Evolutionary conservation across 2,329 filamentous ascomycete genomes (phyloP).

Genomic region (Paraconiothyrium brasiliense): DNA sequence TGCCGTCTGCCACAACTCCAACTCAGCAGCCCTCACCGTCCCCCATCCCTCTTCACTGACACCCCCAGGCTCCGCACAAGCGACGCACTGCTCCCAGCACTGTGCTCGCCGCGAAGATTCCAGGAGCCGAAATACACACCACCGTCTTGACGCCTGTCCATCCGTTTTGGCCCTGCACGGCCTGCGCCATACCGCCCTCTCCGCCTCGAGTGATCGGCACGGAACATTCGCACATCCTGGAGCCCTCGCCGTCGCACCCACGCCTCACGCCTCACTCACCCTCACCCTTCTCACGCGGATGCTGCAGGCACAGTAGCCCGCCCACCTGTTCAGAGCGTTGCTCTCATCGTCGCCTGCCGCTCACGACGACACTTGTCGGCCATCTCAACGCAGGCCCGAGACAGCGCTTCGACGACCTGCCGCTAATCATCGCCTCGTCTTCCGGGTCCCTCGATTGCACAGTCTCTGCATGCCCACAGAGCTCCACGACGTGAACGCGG

Average conservation of each 20-base stretch:
- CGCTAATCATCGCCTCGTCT: neutral
- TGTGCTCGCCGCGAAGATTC: constrained; percentile 9
- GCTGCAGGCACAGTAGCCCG: constrained; percentile 14
- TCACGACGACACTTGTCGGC: neutral
- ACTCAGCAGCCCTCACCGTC: constrained; percentile 11
- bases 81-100: constrained; percentile 7
- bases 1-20: constrained; percentile 18
- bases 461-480: constrained; percentile 33
- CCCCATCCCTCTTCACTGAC: constrained; percentile 7
- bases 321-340: neutral
- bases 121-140: neutral
- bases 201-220: constrained; percentile 10
- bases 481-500: constrained; percentile 25
- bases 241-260: constrained; percentile 8
- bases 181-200: constrained; percentile 1
- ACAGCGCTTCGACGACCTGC: neutral
- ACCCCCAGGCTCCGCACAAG: constrained; percentile 13
- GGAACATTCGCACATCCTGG: constrained; percentile 2
- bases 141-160: too few species aligned
- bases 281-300: constrained; percentile 7
- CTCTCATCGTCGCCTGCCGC: neutral
- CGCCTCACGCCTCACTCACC: constrained; percentile 18
- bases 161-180: neutral
- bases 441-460: neutral
- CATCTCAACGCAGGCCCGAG: neutral